Conservation (phyloP, 768 basidiomycete species). For the Mycena filopes region DNA sequence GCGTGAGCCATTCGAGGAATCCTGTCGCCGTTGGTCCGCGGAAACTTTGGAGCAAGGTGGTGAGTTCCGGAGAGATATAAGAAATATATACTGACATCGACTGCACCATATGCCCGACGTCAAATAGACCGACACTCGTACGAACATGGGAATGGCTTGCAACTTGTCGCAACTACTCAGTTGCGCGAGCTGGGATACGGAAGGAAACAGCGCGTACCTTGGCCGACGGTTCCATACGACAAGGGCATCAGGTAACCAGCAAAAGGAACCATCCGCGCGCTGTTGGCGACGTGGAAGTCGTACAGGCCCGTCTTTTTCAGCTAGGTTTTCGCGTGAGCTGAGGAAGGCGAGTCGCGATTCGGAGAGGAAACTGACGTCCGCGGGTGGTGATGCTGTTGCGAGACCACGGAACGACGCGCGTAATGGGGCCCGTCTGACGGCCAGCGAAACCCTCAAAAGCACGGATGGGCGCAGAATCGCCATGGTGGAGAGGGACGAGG, state of each 20-base stretch:
- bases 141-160: constrained; percentile 93
- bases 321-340: constrained; percentile 34
- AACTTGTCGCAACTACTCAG: constrained; percentile 55
- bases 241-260: constrained; percentile 97
- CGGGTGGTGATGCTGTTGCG: constrained; percentile 19
- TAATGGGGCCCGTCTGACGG: background rate
- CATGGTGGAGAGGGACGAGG: background rate
- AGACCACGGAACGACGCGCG: constrained; percentile 20
- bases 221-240: constrained; percentile 82
- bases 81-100: constrained; percentile 81
- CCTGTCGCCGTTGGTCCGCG: constrained; percentile 78
- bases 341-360: background rate
- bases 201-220: constrained; percentile 60
- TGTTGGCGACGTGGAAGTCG: constrained; percentile 86
- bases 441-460: constrained; percentile 13
- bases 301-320: constrained; percentile 80
- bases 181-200: constrained; percentile 25
- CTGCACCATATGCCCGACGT: constrained; percentile 99
- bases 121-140: constrained; percentile 86
- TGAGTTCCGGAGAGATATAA: constrained; percentile 14
- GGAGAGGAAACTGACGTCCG: background rate
- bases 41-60: constrained; percentile 60
- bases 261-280: constrained; percentile 96
- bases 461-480: constrained; percentile 18
- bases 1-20: constrained; percentile 92